Evolutionary conservation across 192 early-diverging fungal genomes (phyloP).

Genomic region (Irineochytrium annulatum): DNA sequence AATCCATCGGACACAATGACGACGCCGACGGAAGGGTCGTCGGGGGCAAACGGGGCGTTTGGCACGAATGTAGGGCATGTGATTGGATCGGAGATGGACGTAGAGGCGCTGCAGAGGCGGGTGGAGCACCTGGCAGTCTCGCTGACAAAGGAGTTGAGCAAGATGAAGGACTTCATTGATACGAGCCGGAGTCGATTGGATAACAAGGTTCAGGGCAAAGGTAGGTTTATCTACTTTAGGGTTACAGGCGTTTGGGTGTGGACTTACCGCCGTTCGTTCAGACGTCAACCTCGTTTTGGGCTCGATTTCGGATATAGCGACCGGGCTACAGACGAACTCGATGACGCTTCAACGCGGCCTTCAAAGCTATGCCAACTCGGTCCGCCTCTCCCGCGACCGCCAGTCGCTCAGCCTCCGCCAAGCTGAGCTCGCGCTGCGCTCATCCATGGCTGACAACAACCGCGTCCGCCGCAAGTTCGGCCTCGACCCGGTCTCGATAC

Average conservation of each 20-base stretch:
- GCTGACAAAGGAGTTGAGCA: constrained; percentile 25
- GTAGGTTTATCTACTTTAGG: constrained; percentile 8
- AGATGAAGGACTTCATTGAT: constrained; percentile 32
- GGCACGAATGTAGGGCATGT: too few relatives aligned
- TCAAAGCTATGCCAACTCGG: constrained; percentile 5
- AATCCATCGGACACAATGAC: not conserved
- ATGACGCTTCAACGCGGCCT: constrained; percentile 24
- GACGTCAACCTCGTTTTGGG: constrained; percentile 29
- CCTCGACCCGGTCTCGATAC: constrained; percentile 24
- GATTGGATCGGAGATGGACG: too few relatives aligned
- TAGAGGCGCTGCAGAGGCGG: constrained; percentile 26
- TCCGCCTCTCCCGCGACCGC: constrained; percentile 27
- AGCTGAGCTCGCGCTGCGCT: constrained; percentile 34
- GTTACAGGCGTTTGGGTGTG: not conserved
- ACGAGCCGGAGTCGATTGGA: constrained; percentile 19
- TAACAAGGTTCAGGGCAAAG: constrained; percentile 25
- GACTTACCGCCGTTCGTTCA: constrained; percentile 4
- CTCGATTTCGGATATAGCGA: constrained; percentile 34
- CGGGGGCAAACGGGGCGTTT: not conserved
- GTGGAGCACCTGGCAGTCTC: constrained; percentile 21
- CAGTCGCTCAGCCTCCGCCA: constrained; percentile 15
- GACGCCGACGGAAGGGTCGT: not conserved
- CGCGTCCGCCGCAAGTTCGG: constrained; percentile 31
- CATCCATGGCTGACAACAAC: constrained; percentile 47
- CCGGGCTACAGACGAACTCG: constrained; percentile 19